Percentiles rank a stretch among this genome's conserved stretches.
phyloP scores from a whole-genome alignment of 176 grass and related monocot species.

The Bromus sterilis region DNA sequence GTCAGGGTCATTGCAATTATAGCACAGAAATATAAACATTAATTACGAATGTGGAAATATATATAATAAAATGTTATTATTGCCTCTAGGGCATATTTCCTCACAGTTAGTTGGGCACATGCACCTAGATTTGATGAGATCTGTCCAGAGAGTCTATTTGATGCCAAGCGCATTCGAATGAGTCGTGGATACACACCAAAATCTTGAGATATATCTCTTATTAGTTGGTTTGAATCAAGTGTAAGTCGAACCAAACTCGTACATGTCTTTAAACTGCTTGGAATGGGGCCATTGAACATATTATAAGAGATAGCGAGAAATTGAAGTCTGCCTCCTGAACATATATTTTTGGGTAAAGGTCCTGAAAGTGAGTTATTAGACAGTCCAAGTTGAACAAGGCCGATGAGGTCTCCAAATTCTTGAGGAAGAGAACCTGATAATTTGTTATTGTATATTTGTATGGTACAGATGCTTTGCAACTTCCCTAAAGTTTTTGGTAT shows the following conservation, averaged over 20 bases:
- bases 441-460: background rate
- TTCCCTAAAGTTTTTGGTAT: constrained; percentile 9
- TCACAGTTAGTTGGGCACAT: background rate
- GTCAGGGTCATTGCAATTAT: no score
- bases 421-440: background rate
- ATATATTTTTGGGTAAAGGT: no score
- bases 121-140: background rate
- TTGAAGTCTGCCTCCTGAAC: background rate
- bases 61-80: no score
- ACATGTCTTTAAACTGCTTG: no score
- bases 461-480: background rate
- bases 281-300: no score
- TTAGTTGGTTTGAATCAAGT: no score
- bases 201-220: no score
- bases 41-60: no score
- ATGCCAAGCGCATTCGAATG: background rate
- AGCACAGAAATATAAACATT: no score
- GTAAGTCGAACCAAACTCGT: no score
- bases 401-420: background rate
- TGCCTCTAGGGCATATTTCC: no score
- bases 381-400: background rate
- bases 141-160: background rate
- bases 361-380: no score
- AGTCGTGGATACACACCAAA: background rate
- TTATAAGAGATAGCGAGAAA: background rate